Conservation (phyloP, 768 basidiomycete species). For the Boletus rubescentipes region DNA sequence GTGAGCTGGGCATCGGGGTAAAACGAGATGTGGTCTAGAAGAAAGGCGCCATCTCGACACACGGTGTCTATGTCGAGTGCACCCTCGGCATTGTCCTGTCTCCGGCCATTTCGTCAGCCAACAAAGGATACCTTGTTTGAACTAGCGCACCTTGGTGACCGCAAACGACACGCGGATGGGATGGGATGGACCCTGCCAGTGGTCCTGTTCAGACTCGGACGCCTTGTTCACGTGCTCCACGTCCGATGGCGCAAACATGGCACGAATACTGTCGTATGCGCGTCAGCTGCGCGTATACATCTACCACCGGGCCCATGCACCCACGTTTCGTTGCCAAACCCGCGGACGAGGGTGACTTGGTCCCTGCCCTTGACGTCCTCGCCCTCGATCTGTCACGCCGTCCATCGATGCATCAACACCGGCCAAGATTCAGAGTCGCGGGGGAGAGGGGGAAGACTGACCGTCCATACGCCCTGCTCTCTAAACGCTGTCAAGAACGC, state of each 20-base stretch:
- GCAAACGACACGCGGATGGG: constrained; percentile 79
- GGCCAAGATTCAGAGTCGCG: no score
- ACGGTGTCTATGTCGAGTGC: constrained; percentile 77
- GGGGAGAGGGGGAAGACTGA: constrained; percentile 26
- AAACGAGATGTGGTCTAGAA: constrained; percentile 88
- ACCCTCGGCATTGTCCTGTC: constrained; percentile 52
- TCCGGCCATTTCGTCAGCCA: background rate
- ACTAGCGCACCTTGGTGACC: constrained; percentile 88
- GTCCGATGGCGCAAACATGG: constrained; percentile 93
- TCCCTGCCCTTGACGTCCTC: constrained; percentile 69
- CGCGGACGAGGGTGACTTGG: constrained; percentile 78
- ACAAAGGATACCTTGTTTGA: no score
- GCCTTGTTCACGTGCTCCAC: constrained; percentile 48
- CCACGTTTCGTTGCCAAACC: constrained; percentile 88
- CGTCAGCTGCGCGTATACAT: background rate
- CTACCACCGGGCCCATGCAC: constrained; percentile 26
- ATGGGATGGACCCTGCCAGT: constrained; percentile 47
- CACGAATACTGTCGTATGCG: constrained; percentile 46
- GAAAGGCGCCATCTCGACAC: constrained; percentile 75
- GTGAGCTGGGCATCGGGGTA: constrained; percentile 71
- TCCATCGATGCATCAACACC: background rate
- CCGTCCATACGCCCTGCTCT: constrained; percentile 75
- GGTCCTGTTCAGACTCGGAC: constrained; percentile 17
- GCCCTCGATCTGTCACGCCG: constrained; percentile 60
- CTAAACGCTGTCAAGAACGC: constrained; percentile 80